These are phyloP conservation scores for Alternaria sp. DNA, from an alignment of 2,329 filamentous ascomycete species.

Conservation along the genomic window DNA sequence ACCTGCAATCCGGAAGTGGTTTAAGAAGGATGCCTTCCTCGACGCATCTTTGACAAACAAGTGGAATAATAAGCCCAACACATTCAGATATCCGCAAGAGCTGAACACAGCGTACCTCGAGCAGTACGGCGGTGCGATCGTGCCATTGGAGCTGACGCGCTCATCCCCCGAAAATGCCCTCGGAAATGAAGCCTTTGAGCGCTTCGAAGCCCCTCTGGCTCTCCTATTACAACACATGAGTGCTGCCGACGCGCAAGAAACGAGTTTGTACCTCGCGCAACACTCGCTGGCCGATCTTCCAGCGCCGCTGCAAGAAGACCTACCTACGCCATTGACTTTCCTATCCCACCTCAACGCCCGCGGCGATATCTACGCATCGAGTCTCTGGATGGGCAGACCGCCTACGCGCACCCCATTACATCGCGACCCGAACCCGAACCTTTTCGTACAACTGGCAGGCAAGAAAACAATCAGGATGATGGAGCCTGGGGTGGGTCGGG, in stretches of 20 bases:
- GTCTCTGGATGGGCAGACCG: conserved; percentile 85
- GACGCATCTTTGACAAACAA: neutral
- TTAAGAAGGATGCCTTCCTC: conserved; percentile 6
- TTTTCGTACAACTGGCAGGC: conserved; percentile 83
- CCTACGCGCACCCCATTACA: conserved; percentile 92
- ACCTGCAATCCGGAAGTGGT: conserved; percentile 44
- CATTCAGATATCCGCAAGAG: conserved; percentile 10
- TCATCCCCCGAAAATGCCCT: conserved; percentile 1
- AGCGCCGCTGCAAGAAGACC: conserved; percentile 63
- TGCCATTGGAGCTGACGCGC: conserved; percentile 66
- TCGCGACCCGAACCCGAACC: conserved; percentile 90
- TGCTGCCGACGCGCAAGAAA: conserved; percentile 35
- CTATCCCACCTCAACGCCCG: conserved; percentile 66
- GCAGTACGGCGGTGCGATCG: conserved; percentile 55
- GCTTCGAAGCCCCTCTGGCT: conserved; percentile 66
- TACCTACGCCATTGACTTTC: conserved; percentile 68
- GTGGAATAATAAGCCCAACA: neutral
- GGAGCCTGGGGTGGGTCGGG: conserved; percentile 66
- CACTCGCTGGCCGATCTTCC: conserved; percentile 75
- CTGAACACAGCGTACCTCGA: conserved; percentile 35
- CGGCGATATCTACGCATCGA: conserved; percentile 86
- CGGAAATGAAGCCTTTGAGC: conserved; percentile 57
- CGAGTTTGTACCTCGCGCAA: conserved; percentile 83
- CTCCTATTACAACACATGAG: conserved; percentile 67
- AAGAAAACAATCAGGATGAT: conserved; percentile 76